A percentile compares a stretch with the other conserved stretches of the same genome.
phyloP scores from a whole-genome alignment of 2,329 filamentous ascomycete species.

The Blastomyces gilchristii region DNA sequence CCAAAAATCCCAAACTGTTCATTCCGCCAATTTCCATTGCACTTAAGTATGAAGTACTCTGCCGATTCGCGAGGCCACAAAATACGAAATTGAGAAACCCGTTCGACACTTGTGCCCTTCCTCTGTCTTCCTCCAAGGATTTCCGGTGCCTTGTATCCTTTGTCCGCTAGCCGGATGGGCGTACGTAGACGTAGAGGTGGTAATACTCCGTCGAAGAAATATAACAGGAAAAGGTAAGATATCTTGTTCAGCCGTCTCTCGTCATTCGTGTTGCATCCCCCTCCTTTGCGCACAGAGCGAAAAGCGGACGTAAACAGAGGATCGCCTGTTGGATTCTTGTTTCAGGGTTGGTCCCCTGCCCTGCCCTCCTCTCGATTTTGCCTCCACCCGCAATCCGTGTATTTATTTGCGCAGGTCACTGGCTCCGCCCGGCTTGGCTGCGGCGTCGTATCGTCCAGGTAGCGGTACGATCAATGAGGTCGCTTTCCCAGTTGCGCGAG shows the following conservation, averaged over 20 bases:
- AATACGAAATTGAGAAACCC: neutral
- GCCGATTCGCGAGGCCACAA: neutral
- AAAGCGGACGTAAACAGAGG: neutral
- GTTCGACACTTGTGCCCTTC: neutral
- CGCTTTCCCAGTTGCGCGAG: neutral
- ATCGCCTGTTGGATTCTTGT: neutral
- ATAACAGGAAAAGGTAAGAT: neutral
- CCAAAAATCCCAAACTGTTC: neutral
- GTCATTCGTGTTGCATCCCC: neutral
- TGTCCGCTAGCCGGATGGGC: neutral
- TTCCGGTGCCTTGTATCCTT: neutral
- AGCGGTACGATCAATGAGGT: too few species aligned
- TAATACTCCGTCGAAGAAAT: neutral
- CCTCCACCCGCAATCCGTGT: neutral
- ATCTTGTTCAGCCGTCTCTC: neutral
- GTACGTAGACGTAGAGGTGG: neutral
- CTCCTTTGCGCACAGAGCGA: neutral
- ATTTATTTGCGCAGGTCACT: too few species aligned
- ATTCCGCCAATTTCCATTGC: constrained; percentile 2
- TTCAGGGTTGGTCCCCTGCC: too few species aligned
- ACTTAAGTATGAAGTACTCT: neutral
- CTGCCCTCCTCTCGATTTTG: neutral
- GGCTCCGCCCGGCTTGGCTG: neutral
- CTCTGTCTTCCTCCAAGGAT: neutral
- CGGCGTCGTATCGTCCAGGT: neutral